Evolutionary conservation across 2,329 filamentous ascomycete genomes (phyloP).

Genomic region (Colletotrichum sp.): DNA sequence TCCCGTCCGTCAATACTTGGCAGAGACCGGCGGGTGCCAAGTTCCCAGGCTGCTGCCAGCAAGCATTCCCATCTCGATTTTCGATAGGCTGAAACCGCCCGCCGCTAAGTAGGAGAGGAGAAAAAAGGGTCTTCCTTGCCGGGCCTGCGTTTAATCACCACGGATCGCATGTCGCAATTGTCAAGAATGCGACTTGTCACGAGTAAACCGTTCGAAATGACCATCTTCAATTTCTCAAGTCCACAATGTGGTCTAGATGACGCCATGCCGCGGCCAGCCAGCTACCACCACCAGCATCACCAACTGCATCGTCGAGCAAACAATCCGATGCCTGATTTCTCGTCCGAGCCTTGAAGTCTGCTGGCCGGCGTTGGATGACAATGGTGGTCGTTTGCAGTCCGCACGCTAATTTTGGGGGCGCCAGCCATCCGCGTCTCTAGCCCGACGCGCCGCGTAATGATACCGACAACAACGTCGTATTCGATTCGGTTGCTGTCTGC

Average conservation of each 20-base stretch:
- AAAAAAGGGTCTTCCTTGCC: not conserved
- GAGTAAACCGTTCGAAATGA: not conserved
- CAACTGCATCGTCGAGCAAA: not conserved
- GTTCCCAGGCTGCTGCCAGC: not conserved
- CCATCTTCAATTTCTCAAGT: not conserved
- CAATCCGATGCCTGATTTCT: not conserved
- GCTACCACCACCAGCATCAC: no score
- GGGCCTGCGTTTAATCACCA: constrained; percentile 7
- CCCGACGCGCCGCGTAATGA: constrained; percentile 1
- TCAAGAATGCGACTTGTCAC: not conserved
- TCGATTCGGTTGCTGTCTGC: not conserved
- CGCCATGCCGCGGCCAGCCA: not conserved
- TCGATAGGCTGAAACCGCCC: constrained; percentile 7
- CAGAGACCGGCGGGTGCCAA: not conserved
- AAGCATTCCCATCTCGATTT: constrained; percentile 1
- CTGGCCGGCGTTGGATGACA: not conserved
- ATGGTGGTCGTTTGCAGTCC: not conserved
- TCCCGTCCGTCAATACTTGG: not conserved
- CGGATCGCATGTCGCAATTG: constrained; percentile 3
- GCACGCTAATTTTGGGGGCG: not conserved
- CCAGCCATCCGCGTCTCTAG: not conserved
- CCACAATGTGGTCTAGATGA: not conserved
- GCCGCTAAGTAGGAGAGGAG: not conserved
- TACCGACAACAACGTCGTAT: not conserved
- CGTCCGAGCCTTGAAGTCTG: not conserved